Base-by-base conservation (phyloP, 306 rosid genomes). In the Malus sylvestris region DNA sequence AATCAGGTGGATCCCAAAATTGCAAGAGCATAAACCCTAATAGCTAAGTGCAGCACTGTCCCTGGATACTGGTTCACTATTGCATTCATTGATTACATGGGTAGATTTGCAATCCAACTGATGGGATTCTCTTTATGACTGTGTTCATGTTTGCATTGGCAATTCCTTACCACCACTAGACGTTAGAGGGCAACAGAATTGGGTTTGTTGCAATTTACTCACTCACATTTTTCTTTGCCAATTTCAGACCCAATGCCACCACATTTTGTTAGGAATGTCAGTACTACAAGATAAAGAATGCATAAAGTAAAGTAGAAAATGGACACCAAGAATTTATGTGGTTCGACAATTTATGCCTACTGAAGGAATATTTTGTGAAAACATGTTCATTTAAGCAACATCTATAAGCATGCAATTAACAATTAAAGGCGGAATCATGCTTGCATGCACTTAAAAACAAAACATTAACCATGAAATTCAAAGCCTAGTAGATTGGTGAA, bases 11-110 rank as follows among this genome's bases (percentile, higher is more conserved):
- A 70, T 93, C 57, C 98, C 18, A 86, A 42, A 57, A 90, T 94
- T 83, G 90, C 96, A 42, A 85, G 80, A 70, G 98, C 98, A 1
- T 97, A 94, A 11, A 90, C 96, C 35, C 91, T 30, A 30, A 30
- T 30, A 30, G 32, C 32, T 30, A 30, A 3, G 32, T 30, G 32
- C 32, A 30, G 32, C 46, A 92, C 96, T 0, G 96, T 94, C 45
- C 98, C 98, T 0, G 98, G 98, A 2, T 94, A 94, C 63, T 94
- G 97, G 98, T 92, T 91, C 61, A 89, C 98, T 0, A 97, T 94
- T 70, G 58, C 66, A 3, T 57, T 90, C 0, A 94, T 94, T 12
- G 98, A 94, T 72, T 3, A 33, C 60, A 66, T 94, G 55, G 98
- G 98, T 1, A 86, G 98, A 0, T 94, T 94, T 46, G 83, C 89